Base-by-base conservation (phyloP, 768 basidiomycete species). In the Neoboletus magnificus region DNA sequence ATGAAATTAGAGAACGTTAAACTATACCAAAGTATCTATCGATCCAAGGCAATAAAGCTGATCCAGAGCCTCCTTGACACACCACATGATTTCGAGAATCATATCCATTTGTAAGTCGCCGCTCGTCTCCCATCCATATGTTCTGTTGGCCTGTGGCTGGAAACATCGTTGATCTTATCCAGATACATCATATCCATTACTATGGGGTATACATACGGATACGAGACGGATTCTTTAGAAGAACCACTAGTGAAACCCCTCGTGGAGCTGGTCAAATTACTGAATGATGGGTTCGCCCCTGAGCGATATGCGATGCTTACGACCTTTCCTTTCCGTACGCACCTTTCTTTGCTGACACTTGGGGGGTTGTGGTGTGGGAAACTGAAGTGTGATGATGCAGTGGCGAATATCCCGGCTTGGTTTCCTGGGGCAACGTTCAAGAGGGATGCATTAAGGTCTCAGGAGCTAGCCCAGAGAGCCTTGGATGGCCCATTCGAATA, bases 171-270 rank as follows among this genome's bases (percentile, higher is more conserved):
- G 51, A 57, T 20, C 15, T 39, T 36, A 7, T 32, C 3, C 20
- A 71, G 70, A 33, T 70, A 71, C 20, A 64, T 71, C 36, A 50
- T 67, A 35, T 71, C 70, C 22, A 66, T 71, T 35, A 71, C 68
- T 1, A 71, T 69, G 70, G 53, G 56, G 4, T 57, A 62, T 43
- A 71, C 70, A 2, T 71, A 69, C 43, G 68, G 68, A 35, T 70
- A 69, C 12, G 61, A 71, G 47, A 58, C 39, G 16, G 46, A 61
- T 41, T 68, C 68, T 5, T 45, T 69, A 57, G 58, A 72, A 10
- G 63, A 57, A 8, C 68, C 66, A 2, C 53, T 70, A 16, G 66
- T 69, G 41, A 65, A 59, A 40, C 59, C 70, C 5, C 54, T 69
- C 11, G 52, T 57, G 2, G 67, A 71, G n/a, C 56, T 67, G 6